Evolutionary conservation across 2,329 filamentous ascomycete genomes (phyloP).

Genomic region (Acephala macrosclerotiorum): DNA sequence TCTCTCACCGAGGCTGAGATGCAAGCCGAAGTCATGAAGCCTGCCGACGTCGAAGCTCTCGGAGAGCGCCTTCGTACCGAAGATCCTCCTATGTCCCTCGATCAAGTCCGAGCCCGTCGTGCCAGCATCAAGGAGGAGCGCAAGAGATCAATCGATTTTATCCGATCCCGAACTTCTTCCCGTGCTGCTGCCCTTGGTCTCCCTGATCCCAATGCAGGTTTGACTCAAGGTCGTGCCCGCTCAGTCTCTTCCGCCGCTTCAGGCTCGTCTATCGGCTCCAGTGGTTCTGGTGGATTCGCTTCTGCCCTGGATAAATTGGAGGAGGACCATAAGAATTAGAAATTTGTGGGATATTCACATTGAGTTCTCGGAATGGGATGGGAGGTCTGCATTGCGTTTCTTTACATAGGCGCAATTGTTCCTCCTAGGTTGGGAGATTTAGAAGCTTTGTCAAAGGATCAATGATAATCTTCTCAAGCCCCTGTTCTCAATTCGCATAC

Average conservation of each 20-base stretch:
- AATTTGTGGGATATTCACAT: neutral
- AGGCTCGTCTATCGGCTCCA: neutral
- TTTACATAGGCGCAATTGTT: too few relatives aligned
- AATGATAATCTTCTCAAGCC: too few relatives aligned
- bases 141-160: conserved; percentile 28
- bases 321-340: neutral
- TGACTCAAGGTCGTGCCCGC: neutral
- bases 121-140: conserved; percentile 31
- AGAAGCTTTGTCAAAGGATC: too few relatives aligned
- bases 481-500: too few relatives aligned
- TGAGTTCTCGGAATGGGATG: neutral
- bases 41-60: conserved; percentile 13
- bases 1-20: conserved; percentile 27
- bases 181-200: conserved; percentile 13
- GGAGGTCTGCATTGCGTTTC: too few relatives aligned
- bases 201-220: neutral
- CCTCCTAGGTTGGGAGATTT: too few relatives aligned
- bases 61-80: conserved; percentile 12
- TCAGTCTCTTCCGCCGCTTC: neutral
- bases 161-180: conserved; percentile 26
- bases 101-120: conserved; percentile 30
- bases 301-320: neutral
- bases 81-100: conserved; percentile 26
- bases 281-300: neutral
- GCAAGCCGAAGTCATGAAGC: conserved; percentile 11